Base-by-base conservation (phyloP, 805 yeast species). In the Candida namnaoensis region DNA sequence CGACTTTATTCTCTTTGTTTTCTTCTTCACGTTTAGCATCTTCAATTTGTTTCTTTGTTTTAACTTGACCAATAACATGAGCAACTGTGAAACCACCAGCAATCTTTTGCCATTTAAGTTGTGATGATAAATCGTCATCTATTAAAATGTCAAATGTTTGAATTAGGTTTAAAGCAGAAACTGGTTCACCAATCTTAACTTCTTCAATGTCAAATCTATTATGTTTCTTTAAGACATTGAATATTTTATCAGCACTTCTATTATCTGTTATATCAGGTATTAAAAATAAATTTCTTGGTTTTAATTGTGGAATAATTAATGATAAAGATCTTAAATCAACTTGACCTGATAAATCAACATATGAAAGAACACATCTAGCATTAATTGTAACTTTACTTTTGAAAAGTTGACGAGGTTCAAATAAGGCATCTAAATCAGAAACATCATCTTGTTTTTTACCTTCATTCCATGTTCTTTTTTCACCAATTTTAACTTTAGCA, bases 31-130 rank as follows among this genome's bases (percentile, higher is more conserved):
- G 47, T 39, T 37, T 44, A 36, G 40, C 49, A 15, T 38, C 52
- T 49, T 55, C 39, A 49, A 47, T 38, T 28, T 48, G 44, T 39
- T 34, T 38, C 37, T 41, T 52, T 36, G 47, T 46, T 39, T 53
- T 56, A 38, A 83, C 64, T 46, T 73, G 76, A 35, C 97, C 98
- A 36, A 72, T 66, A 7, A 91, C 82, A 52, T 87, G 90, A 0
- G 97, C 88, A 28, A 91, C 80, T 14, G 84, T 72, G 56, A 80
- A 84, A 11, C 87, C 88, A 34, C 90, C 91, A 32, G 82, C 78
- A 44, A 90, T 76, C 40, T 72, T 73, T 56, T 90, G 96, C 99
- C 99, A 91, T 41, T 73, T 71, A 41, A 91, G 65, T 25, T 66
- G 58, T n/a, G 69, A 64, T 10, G 76, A 74, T 32, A 91, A 62